Percentiles rank a stretch among this genome's conserved stretches.
phyloP scores from a whole-genome alignment of 352 stramenopile species.

The Phytophthora tubulina region DNA sequence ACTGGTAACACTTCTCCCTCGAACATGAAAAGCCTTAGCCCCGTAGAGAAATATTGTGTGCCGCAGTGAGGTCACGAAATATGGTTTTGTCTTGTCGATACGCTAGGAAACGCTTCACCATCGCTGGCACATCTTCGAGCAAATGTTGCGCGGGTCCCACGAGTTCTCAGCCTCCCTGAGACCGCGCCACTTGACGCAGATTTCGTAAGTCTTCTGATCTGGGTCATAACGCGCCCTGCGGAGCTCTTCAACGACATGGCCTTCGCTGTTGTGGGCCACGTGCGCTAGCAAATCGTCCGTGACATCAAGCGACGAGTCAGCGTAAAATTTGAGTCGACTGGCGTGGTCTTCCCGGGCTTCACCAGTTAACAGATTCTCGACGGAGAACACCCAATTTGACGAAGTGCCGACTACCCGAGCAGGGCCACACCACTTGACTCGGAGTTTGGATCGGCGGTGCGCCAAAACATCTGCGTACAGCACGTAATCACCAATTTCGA shows the following conservation, averaged over 20 bases:
- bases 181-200: constrained; percentile 1
- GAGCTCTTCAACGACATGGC: neutral
- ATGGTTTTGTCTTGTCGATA: too few species aligned
- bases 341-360: neutral
- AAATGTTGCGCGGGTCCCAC: constrained; percentile 2
- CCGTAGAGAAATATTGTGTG: too few species aligned
- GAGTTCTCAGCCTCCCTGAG: neutral
- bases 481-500: neutral
- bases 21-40: too few species aligned
- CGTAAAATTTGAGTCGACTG: neutral
- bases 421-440: neutral
- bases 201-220: neutral
- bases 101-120: neutral
- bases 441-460: too few species aligned
- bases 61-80: too few species aligned
- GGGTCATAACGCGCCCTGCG: neutral
- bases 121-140: neutral
- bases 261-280: constrained; percentile 1
- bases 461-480: neutral
- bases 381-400: neutral
- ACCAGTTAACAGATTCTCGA: neutral
- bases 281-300: neutral
- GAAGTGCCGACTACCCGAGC: neutral
- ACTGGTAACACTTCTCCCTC: neutral
- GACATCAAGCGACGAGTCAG: neutral